A percentile compares a stretch with the other conserved stretches of the same genome.
Conservation (phyloP, 2,329 filamentous ascomycete genomes). For the Claviceps sp. region DNA sequence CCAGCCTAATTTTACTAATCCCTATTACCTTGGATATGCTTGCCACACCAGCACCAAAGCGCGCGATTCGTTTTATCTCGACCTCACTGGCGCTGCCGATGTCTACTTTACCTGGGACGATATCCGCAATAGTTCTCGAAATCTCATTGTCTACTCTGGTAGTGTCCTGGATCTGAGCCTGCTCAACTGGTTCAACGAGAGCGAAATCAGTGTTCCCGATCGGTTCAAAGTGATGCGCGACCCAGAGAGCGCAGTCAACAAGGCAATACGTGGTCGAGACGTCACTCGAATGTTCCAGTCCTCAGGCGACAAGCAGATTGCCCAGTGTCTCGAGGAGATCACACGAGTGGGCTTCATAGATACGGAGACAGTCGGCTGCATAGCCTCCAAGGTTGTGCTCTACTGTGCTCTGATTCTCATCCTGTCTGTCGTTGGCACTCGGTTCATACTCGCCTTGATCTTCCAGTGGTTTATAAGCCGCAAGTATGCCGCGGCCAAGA, state of each 20-base stretch:
- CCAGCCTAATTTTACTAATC: constrained; percentile 56
- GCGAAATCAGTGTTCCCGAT: constrained; percentile 60
- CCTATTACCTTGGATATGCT: constrained; percentile 70
- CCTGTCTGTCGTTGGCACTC: constrained; percentile 69
- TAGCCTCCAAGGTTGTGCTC: constrained; percentile 91
- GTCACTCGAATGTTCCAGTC: constrained; percentile 80
- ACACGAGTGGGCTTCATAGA: constrained; percentile 94
- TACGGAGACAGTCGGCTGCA: constrained; percentile 91
- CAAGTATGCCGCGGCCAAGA: constrained; percentile 72
- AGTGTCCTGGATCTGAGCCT: constrained; percentile 85
- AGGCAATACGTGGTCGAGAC: constrained; percentile 65
- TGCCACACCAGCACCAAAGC: constrained; percentile 68
- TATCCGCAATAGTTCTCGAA: constrained; percentile 74
- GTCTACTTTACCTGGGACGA: constrained; percentile 97
- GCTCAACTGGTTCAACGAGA: constrained; percentile 76
- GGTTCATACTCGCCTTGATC: constrained; percentile 76
- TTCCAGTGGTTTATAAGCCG: constrained; percentile 96
- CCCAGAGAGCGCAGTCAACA: constrained; percentile 44
- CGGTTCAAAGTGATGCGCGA: constrained; percentile 71
- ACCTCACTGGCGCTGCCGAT: constrained; percentile 57
- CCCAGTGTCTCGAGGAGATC: constrained; percentile 80
- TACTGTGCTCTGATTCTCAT: constrained; percentile 91
- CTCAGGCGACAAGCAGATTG: constrained; percentile 63
- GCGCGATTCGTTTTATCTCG: constrained; percentile 62
- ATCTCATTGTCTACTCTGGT: constrained; percentile 87